Conservation (phyloP, 768 basidiomycete genomes). For the Sarcodon aspratus region DNA sequence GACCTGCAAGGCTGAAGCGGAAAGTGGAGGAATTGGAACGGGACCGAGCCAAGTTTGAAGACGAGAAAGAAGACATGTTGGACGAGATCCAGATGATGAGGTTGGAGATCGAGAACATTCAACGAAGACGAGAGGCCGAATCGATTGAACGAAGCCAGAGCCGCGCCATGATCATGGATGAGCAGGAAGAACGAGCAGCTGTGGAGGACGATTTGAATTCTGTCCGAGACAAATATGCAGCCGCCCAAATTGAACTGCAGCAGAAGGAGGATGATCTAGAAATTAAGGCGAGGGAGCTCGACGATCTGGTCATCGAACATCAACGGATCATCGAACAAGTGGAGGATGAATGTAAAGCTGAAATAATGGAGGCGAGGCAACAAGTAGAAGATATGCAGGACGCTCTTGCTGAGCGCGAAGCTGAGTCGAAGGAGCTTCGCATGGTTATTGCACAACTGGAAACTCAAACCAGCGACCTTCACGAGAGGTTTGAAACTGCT, state of each 20-base stretch:
- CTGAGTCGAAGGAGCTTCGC: constrained; percentile 65
- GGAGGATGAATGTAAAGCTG: constrained; percentile 81
- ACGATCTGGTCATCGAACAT: constrained; percentile 68
- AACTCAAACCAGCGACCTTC: constrained; percentile 56
- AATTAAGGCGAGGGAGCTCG: constrained; percentile 63
- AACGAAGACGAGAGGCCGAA: constrained; percentile 51
- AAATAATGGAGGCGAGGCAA: constrained; percentile 16
- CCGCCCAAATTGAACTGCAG: constrained; percentile 71
- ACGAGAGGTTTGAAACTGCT: constrained; percentile 63
- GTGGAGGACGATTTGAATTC: constrained; percentile 73
- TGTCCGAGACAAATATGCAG: constrained; percentile 66
- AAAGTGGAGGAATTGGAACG: constrained; percentile 53
- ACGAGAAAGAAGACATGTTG: constrained; percentile 59
- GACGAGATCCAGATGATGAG: constrained; percentile 56
- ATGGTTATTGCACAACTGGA: constrained; percentile 69
- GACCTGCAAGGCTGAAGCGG: constrained; percentile 41
- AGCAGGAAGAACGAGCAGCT: constrained; percentile 62
- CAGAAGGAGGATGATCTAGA: constrained; percentile 85
- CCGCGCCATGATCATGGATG: constrained; percentile 59
- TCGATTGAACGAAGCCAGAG: constrained; percentile 62
- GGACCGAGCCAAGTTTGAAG: constrained; percentile 48
- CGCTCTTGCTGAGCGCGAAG: constrained; percentile 67
- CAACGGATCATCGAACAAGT: constrained; percentile 60
- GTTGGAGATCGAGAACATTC: constrained; percentile 56
- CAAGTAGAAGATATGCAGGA: constrained; percentile 42